phyloP scores from a whole-genome alignment of 805 yeast genomes.

The Cyberlindnera xishuangbannaensis region DNA sequence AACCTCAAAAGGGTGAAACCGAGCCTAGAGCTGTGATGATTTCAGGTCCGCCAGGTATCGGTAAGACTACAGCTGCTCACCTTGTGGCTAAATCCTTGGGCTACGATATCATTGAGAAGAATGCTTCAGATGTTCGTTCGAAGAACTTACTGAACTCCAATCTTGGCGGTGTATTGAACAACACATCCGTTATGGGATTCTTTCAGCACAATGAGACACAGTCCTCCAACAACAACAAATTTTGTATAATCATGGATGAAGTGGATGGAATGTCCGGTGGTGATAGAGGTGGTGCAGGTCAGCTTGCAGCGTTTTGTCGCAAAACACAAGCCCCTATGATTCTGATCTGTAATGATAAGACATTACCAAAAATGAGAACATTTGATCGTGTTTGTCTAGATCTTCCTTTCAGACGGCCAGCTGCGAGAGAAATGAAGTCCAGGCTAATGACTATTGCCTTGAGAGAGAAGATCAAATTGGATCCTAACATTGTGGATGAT shows the following conservation, averaged over 20 bases:
- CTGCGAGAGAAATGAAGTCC: constrained; percentile 71
- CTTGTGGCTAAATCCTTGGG: constrained; percentile 64
- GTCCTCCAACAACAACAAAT: constrained; percentile 42
- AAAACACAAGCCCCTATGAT: constrained; percentile 87
- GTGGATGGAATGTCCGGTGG: constrained; percentile 99
- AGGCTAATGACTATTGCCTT: constrained; percentile 87
- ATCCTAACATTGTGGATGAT: constrained; percentile 75
- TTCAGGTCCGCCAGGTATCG: constrained; percentile 85
- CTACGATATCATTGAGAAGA: constrained; percentile 68
- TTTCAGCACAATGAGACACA: constrained; percentile 37
- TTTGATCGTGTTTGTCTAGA: constrained; percentile 81
- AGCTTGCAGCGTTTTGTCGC: constrained; percentile 79
- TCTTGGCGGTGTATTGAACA: constrained; percentile 66
- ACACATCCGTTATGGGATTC: constrained; percentile 78
- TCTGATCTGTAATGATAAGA: constrained; percentile 87
- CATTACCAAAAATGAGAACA: constrained; percentile 92
- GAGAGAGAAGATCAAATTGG: constrained; percentile 75
- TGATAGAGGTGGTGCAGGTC: constrained; percentile 98
- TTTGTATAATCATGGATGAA: constrained; percentile 94
- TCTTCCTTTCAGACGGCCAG: constrained; percentile 84
- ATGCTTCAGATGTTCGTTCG: constrained; percentile 87
- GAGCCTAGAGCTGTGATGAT: constrained; percentile 79
- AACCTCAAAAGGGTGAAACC: constrained; percentile 56
- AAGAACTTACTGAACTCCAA: constrained; percentile 66
- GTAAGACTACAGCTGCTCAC: constrained; percentile 80